These are phyloP conservation scores for Volvariella volvacea DNA, from an alignment of 1,284 basidiomycete genomes.

Conservation along the genomic window DNA sequence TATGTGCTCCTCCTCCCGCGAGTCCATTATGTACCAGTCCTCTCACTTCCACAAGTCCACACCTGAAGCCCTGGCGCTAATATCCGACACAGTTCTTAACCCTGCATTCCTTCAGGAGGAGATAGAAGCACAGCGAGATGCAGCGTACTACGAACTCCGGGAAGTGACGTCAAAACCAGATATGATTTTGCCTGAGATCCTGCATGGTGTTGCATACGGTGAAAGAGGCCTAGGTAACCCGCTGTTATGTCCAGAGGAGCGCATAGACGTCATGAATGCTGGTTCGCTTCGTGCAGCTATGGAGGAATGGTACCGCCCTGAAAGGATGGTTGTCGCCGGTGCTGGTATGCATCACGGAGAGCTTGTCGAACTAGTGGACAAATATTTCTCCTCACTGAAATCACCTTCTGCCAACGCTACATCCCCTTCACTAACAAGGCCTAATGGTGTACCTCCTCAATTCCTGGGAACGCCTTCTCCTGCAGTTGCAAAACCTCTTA, in stretches of 20 bases:
- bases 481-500: conserved; percentile 59
- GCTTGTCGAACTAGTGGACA: conserved; percentile 79
- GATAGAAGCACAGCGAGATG: conserved; percentile 79
- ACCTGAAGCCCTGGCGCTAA: conserved; percentile 77
- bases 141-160: conserved; percentile 88
- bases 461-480: conserved; percentile 47
- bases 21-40: conserved; percentile 98
- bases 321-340: conserved; percentile 92
- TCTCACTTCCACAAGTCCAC: conserved; percentile 88
- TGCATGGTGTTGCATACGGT: conserved; percentile 84
- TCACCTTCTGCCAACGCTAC: conserved; percentile 22
- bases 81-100: conserved; percentile 87
- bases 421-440: conserved; percentile 23
- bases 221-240: conserved; percentile 83
- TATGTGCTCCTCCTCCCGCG: conserved; percentile 85
- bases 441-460: conserved; percentile 36
- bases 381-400: conserved; percentile 76
- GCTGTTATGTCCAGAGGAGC: conserved; percentile 82
- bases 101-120: conserved; percentile 77
- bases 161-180: conserved; percentile 90
- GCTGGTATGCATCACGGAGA: conserved; percentile 89
- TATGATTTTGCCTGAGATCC: conserved; percentile 89
- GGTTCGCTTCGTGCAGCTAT: conserved; percentile 63
- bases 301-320: conserved; percentile 85
- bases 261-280: conserved; percentile 67